Evolutionary conservation across 352 stramenopile species (phyloP).

Genomic region (Lagenidium giganteum): DNA sequence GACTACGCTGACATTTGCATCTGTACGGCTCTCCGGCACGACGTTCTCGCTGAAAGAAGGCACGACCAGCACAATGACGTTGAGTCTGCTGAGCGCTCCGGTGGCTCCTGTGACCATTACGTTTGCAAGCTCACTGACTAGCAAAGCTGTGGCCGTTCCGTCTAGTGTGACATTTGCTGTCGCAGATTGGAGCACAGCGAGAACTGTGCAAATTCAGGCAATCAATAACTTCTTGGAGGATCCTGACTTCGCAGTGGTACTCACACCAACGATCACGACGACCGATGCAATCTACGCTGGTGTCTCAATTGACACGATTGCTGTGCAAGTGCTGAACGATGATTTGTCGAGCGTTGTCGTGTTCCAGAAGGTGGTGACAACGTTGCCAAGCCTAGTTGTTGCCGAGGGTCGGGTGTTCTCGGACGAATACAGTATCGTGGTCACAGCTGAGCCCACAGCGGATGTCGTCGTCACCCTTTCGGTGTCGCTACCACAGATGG

Average conservation of each 20-base stretch:
- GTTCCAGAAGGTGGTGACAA: constrained; percentile 33
- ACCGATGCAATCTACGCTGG: constrained; percentile 29
- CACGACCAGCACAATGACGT: constrained; percentile 4
- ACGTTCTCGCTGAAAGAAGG: constrained; percentile 43
- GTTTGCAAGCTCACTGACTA: constrained; percentile 21
- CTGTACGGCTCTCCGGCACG: constrained; percentile 28
- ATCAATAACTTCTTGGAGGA: constrained; percentile 57
- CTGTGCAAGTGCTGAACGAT: constrained; percentile 47
- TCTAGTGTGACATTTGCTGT: constrained; percentile 21
- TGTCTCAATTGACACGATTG: constrained; percentile 14
- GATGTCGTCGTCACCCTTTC: constrained; percentile 27
- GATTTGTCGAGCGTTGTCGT: constrained; percentile 37
- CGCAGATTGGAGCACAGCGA: constrained; percentile 26
- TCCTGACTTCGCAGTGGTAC: constrained; percentile 14
- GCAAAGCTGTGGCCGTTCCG: constrained; percentile 24
- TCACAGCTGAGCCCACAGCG: constrained; percentile 35
- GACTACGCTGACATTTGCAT: constrained; percentile 25
- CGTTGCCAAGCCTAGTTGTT: constrained; percentile 31
- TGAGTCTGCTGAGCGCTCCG: constrained; percentile 40
- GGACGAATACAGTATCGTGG: constrained; percentile 39
- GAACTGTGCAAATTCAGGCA: constrained; percentile 28
- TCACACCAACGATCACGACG: constrained; percentile 23
- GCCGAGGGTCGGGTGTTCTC: constrained; percentile 41
- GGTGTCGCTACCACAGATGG: constrained; percentile 29
- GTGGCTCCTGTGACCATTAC: constrained; percentile 22